Evolutionary conservation across 805 yeast genomes (phyloP).

Genomic region (Ogataea trehalophila): DNA sequence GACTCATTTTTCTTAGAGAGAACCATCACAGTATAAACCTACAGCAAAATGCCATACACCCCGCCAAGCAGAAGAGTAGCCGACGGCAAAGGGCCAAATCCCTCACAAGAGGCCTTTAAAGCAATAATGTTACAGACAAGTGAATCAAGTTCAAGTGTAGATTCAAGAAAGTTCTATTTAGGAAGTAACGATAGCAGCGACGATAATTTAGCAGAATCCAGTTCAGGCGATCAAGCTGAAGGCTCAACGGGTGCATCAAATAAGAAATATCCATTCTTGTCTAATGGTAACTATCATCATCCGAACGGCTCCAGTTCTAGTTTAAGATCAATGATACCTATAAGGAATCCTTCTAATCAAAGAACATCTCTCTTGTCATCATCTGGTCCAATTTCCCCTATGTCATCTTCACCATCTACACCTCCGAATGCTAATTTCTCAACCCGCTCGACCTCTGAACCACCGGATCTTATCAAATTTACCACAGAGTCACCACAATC

Average conservation of each 20-base stretch:
- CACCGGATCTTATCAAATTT: constrained; percentile 49
- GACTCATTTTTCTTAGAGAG: background rate
- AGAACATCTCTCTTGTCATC: background rate
- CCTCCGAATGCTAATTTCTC: background rate
- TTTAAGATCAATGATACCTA: background rate
- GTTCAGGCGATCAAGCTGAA: background rate
- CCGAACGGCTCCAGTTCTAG: background rate
- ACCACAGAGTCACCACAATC: constrained; percentile 81
- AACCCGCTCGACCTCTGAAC: background rate
- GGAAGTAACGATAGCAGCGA: constrained; percentile 9
- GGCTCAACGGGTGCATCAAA: too few relatives aligned
- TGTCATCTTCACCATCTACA: background rate
- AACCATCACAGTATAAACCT: background rate
- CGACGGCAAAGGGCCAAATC: background rate
- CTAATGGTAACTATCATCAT: too few relatives aligned
- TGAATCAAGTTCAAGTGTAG: constrained; percentile 6
- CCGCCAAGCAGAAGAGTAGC: constrained; percentile 18
- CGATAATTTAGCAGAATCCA: constrained; percentile 3
- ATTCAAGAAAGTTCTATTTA: constrained; percentile 10
- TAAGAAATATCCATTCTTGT: background rate
- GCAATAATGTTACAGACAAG: constrained; percentile 9
- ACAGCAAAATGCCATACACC: constrained; percentile 23
- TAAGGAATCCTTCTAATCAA: background rate
- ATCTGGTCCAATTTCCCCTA: background rate
- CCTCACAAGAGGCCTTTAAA: constrained; percentile 10